Base-by-base conservation (phyloP, 2,329 filamentous ascomycete genomes). In the Penicillium thymicola region DNA sequence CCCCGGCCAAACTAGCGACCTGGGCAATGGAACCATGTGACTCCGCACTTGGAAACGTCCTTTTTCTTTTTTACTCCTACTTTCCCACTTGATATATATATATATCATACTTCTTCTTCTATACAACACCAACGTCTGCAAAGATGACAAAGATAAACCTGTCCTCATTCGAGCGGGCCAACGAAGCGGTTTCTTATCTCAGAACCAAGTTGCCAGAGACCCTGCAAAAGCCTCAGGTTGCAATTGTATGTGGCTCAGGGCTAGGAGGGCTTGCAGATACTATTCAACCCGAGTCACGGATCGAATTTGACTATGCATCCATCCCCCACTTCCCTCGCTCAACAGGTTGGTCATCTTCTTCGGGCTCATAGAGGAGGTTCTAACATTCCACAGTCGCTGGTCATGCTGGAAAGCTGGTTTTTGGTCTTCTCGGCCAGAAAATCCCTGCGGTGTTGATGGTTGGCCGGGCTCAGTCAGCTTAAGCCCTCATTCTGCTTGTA, bases 351-450 rank as follows among this genome's bases (percentile, higher is more conserved):
- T 38, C 18, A 34, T 27, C n/a, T 27, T 28, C 18, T 43, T 55
- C 34, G 51, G 27, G 32, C 5, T 18, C 4, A 38, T 34, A 14
- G 28, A 23, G n/a, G 27, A 32, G 25, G 7, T 34, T 32, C 59
- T 69, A 30, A 67, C 45, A 27, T 42, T n/a, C 6, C 41, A 60
- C 21, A 76, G 76, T 86, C 16, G 72, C 77, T 45, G 85, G 85
- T 32, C 85, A 88, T 79, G 83, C 81, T 58, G 85, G 85, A 46
- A 86, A 85, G 68, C 77, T 88, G 55, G 81, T 88, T 9, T 87
- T 87, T 70, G 84, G 85, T 16, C 76, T 81, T 28, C 77, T 88
- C 55, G 82, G 82, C 18, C 72, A 76, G 43, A 76, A 80, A 61
- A 79, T 79, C 6, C 82, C 85, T 2, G 82, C 83, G 7, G 82